A percentile compares a stretch with the other conserved stretches of the same genome.
phyloP scores from a whole-genome alignment of 2,329 filamentous ascomycete species.

The Apiospora rasikravindrae region DNA sequence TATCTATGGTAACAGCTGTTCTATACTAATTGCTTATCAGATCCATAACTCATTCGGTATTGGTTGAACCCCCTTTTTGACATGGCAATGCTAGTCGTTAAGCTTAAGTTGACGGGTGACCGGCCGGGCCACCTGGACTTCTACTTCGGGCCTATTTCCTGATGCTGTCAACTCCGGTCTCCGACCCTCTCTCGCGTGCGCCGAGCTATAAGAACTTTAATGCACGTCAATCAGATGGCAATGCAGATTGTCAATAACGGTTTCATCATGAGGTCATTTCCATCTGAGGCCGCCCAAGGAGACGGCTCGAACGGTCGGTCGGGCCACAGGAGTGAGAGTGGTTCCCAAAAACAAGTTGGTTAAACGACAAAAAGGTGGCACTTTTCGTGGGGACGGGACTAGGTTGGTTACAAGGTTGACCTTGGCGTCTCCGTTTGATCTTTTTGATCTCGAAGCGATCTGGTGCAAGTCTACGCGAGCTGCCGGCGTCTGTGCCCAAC shows the following conservation, averaged over 20 bases:
- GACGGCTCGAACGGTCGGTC: neutral
- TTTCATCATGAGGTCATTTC: neutral
- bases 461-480: slow-evolving; percentile 2
- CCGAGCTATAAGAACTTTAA: neutral
- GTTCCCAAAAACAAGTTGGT: neutral
- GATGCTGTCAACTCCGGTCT: neutral
- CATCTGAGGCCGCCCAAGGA: neutral
- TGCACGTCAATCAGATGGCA: neutral
- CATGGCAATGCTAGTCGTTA: neutral
- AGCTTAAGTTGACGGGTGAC: neutral
- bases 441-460: neutral
- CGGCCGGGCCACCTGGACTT: neutral
- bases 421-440: slow-evolving; percentile 13
- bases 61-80: neutral
- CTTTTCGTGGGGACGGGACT: neutral
- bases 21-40: too few relatives aligned
- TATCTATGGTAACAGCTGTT: neutral
- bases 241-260: neutral
- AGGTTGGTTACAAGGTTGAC: neutral
- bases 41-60: neutral
- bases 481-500: neutral
- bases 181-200: neutral
- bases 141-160: neutral
- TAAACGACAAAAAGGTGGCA: slow-evolving; percentile 5
- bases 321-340: neutral